Base-by-base conservation (phyloP, 345 rosid species). In the Salix koriyanagi region DNA sequence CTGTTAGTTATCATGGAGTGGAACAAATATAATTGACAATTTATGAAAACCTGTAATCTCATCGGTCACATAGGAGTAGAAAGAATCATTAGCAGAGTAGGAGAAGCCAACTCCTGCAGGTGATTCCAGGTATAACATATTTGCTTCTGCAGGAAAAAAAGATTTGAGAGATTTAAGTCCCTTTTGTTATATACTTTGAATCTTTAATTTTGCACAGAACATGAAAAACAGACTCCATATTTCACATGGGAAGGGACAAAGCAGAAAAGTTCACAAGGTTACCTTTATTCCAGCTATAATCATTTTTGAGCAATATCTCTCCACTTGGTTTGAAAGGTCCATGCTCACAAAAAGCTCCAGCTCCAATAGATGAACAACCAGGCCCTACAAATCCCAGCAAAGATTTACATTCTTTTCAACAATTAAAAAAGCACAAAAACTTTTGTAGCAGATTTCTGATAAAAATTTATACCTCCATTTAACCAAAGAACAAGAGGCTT, bases 41-140 rank as follows among this genome's bases (percentile, higher is more conserved):
- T 16, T 52, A 44, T 15, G 46, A 4, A 30, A 74, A 79, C 82
- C 82, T 70, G 82, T 75, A 3, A 69, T 64, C 5, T 75, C 37
- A 39, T 79, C 82, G 61, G 65, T 70, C 9, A 70, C 79, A 62
- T 71, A 69, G 48, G n/a, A 10, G 62, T 75, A 79, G 60, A 79
- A 75, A 44, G 82, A 69, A 25, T 64, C 19, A 71, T 79, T 75
- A 26, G 75, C 67, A 62, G 79, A 79, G 72, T 79, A 79, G 42
- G 82, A 79, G 67, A 79, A 79, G 71, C 82, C 82, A 62, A 79
- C 79, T 36, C 82, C 82, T 2, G 82, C 79, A 16, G 82, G 82
- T 16, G 82, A 79, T 74, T 79, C 82, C 70, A 74, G 14, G 70
- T 79, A 74, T 8, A 79, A 23, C 75, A 75, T 70, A 52, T 79